Evolutionary conservation across 2,329 filamentous ascomycete genomes (phyloP).

Genomic region (Pseudogymnoascus sp.): DNA sequence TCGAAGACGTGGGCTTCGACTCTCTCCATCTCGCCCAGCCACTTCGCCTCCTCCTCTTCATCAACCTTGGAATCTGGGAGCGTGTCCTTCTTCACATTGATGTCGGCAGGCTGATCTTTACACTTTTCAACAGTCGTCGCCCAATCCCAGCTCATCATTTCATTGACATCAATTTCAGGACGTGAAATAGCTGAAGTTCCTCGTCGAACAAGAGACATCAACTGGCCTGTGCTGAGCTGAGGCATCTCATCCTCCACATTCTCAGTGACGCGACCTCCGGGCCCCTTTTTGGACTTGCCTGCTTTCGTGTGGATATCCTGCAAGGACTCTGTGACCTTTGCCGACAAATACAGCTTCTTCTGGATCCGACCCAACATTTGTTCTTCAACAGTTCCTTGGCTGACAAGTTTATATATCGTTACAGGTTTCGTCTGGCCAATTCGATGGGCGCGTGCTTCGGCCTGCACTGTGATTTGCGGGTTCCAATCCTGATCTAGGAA

Average conservation of each 20-base stretch:
- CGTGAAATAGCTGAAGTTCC: constrained; percentile 46
- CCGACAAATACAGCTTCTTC: constrained; percentile 55
- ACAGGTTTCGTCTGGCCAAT: constrained; percentile 96
- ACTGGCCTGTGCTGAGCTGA: constrained; percentile 42
- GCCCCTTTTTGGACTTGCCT: constrained; percentile 26
- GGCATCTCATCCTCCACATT: constrained; percentile 40
- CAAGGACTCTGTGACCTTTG: constrained; percentile 54
- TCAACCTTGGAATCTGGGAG: constrained; percentile 28
- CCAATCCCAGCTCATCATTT: constrained; percentile 51
- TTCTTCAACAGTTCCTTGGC: constrained; percentile 80
- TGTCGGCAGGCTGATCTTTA: constrained; percentile 42
- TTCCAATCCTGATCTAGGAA: constrained; percentile 98
- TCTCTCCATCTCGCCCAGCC: constrained; percentile 48
- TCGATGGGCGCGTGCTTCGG: constrained; percentile 83
- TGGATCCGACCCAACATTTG: constrained; percentile 54
- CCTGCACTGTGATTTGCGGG: constrained; percentile 93
- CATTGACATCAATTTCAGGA: constrained; percentile 45
- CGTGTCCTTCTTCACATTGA: constrained; percentile 30
- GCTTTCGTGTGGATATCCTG: constrained; percentile 41
- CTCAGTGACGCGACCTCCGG: constrained; percentile 10
- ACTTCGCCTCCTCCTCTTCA: constrained; percentile 45
- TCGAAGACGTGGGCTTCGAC: constrained; percentile 52
- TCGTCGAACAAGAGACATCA: constrained; percentile 47
- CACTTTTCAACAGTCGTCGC: constrained; percentile 46
- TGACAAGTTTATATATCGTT: constrained; percentile 89